Evolutionary conservation across 306 rosid species (phyloP).

Genomic region (Astragalus glycyphyllos): DNA sequence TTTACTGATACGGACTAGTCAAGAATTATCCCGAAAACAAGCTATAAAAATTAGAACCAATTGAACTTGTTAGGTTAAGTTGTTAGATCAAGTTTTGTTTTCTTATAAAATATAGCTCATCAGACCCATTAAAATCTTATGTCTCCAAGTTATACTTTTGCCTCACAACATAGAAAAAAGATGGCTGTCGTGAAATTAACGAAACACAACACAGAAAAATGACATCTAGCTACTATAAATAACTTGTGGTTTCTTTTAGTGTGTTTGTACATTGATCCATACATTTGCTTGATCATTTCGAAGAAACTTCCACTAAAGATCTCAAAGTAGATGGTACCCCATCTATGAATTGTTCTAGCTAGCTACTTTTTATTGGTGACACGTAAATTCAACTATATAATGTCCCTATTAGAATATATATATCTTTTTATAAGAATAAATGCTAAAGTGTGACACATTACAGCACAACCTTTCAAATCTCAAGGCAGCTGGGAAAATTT

Average conservation of each 20-base stretch:
- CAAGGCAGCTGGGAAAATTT: neutral
- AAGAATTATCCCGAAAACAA: too few relatives aligned
- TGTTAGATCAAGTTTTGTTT: too few relatives aligned
- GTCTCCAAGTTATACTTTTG: neutral
- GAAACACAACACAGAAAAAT: neutral
- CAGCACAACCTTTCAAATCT: slow-evolving; percentile 28
- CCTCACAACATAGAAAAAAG: neutral
- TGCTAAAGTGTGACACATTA: slow-evolving; percentile 43
- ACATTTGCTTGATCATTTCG: slow-evolving; percentile 36
- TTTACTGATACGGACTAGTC: too few relatives aligned
- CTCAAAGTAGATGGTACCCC: slow-evolving; percentile 24
- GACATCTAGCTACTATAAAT: neutral
- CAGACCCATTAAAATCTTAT: neutral
- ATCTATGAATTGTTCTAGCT: slow-evolving; percentile 35
- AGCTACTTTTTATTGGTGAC: slow-evolving; percentile 27
- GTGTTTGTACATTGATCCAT: slow-evolving; percentile 20
- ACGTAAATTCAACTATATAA: slow-evolving; percentile 9
- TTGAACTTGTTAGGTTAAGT: too few relatives aligned
- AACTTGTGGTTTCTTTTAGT: neutral
- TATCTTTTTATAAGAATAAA: slow-evolving; percentile 38
- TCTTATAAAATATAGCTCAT: neutral
- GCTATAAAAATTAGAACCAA: too few relatives aligned
- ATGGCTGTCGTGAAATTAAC: neutral
- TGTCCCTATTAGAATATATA: slow-evolving; percentile 28
- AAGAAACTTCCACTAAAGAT: slow-evolving; percentile 44